Evolutionary conservation across 225 moss, liverwort and hornwort genomes (phyloP).

Genomic region (Physcomitrium patens): DNA sequence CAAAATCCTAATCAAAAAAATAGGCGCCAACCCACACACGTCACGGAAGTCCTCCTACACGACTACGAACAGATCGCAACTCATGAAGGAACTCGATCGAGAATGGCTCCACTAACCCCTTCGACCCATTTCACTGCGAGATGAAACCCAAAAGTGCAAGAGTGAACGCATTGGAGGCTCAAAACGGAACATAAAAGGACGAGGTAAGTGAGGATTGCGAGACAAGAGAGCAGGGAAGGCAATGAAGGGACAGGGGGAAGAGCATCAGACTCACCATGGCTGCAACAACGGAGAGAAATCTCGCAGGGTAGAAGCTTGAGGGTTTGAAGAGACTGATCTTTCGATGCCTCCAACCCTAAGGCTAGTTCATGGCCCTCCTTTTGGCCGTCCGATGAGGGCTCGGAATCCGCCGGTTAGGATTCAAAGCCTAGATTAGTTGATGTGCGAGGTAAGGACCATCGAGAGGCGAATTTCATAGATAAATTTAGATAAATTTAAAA

Average conservation of each 20-base stretch:
- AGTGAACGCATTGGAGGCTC: neutral
- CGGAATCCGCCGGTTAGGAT: neutral
- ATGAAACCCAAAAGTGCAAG: constrained; percentile 6
- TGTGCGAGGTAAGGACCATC: no score
- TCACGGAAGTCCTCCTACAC: neutral
- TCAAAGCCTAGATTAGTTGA: no score
- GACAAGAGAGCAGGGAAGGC: neutral
- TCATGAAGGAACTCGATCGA: no score
- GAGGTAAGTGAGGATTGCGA: neutral
- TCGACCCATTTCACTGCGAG: no score
- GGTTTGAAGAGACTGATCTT: neutral
- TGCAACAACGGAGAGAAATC: constrained; percentile 22
- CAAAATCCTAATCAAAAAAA: neutral
- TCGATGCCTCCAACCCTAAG: constrained; percentile 38
- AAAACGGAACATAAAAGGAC: neutral
- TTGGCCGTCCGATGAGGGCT: neutral
- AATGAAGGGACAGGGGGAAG: neutral
- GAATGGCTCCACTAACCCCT: no score
- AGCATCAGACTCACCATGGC: constrained; percentile 38
- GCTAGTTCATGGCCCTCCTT: neutral
- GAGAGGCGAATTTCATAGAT: no score
- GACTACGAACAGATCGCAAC: neutral
- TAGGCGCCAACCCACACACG: no score
- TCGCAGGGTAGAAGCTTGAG: constrained; percentile 9
- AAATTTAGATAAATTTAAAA: no score